Percentiles rank a stretch among this genome's conserved stretches.
Conservation (phyloP, 2,329 filamentous ascomycete species). For the Dothistroma septosporum region DNA sequence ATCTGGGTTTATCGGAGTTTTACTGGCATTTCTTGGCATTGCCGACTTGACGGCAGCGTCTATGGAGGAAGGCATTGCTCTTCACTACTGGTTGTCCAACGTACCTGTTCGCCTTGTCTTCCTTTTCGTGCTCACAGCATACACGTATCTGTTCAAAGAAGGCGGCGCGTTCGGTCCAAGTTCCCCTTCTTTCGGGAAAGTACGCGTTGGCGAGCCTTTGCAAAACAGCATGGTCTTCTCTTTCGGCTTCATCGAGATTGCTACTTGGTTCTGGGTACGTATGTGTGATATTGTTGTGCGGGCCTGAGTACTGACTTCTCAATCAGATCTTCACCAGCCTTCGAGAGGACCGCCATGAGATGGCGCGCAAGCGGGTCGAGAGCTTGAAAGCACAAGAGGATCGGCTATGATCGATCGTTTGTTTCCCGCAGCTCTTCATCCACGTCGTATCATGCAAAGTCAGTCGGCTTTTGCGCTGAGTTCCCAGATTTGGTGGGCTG, state of each 20-base stretch:
- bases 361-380: slow-evolving; percentile 33
- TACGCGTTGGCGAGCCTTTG: slow-evolving; percentile 54
- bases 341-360: slow-evolving; percentile 56
- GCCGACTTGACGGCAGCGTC: slow-evolving; percentile 46
- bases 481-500: not conserved
- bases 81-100: slow-evolving; percentile 47
- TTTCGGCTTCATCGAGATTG: slow-evolving; percentile 77
- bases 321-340: slow-evolving; percentile 59
- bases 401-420: not conserved
- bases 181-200: slow-evolving; percentile 18
- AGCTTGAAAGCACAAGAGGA: slow-evolving; percentile 38
- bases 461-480: not conserved
- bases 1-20: slow-evolving; percentile 62
- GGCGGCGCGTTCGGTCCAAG: slow-evolving; percentile 44
- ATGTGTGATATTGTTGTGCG: not conserved
- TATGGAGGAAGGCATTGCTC: slow-evolving; percentile 41
- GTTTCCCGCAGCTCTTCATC: not conserved
- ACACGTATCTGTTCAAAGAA: slow-evolving; percentile 60
- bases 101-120: slow-evolving; percentile 63
- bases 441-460: not conserved
- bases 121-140: slow-evolving; percentile 58
- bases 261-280: slow-evolving; percentile 79
- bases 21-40: slow-evolving; percentile 59
- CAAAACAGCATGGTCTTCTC: slow-evolving; percentile 84
- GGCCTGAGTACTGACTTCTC: not conserved